These are phyloP conservation scores for Imleria badia DNA, from an alignment of 768 basidiomycete species.

Conservation along the genomic window DNA sequence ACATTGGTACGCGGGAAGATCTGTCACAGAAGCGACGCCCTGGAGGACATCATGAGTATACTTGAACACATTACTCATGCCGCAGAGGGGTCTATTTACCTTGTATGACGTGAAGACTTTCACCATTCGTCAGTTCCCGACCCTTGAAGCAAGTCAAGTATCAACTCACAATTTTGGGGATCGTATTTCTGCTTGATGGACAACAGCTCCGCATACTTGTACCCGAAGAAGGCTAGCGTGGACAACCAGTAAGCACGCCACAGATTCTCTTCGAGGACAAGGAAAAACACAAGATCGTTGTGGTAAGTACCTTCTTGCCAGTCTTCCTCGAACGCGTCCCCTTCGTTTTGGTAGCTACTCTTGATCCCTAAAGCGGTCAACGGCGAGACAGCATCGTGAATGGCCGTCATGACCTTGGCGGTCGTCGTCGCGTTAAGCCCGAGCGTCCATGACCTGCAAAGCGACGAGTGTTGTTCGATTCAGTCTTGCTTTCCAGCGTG, in stretches of 20 bases:
- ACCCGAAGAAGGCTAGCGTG: slow-evolving; percentile 19
- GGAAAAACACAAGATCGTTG: background rate
- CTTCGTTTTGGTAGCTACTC: slow-evolving; percentile 27
- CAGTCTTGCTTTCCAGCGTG: no score
- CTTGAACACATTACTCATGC: background rate
- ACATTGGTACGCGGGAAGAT: slow-evolving; percentile 4
- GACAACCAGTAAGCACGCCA: background rate
- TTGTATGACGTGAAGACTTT: slow-evolving; percentile 20
- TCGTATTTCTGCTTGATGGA: slow-evolving; percentile 25
- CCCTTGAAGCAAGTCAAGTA: background rate
- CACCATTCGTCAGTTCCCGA: background rate
- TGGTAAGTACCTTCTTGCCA: slow-evolving; percentile 20
- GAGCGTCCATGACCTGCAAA: slow-evolving; percentile 16
- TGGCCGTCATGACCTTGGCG: slow-evolving; percentile 1
- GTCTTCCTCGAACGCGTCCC: slow-evolving; percentile 13
- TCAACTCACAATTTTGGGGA: slow-evolving; percentile 16
- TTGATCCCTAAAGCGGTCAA: slow-evolving; percentile 16
- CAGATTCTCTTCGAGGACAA: no score
- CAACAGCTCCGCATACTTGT: slow-evolving; percentile 16
- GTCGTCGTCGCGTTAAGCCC: background rate
- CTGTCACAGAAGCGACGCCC: slow-evolving; percentile 5
- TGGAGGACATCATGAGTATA: background rate
- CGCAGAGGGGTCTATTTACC: background rate
- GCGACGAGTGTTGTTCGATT: background rate
- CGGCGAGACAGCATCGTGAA: slow-evolving; percentile 10